Evolutionary conservation across 73 alveolate species (phyloP).

Genomic region (Paramecium primaurelia): DNA sequence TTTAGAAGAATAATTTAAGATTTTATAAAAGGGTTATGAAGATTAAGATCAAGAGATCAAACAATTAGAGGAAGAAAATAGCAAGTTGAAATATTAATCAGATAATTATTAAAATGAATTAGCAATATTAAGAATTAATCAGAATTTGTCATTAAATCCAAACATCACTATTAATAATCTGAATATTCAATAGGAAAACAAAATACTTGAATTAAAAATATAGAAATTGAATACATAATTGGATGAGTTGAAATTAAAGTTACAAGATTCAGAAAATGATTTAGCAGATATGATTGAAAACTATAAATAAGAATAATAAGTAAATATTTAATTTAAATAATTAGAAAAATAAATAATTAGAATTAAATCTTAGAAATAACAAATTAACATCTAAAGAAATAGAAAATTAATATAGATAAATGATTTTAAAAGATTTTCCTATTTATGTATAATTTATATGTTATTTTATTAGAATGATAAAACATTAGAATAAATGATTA

Average conservation of each 20-base stretch:
- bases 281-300: neutral
- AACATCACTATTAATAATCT: neutral
- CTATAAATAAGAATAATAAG: neutral
- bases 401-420: neutral
- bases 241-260: neutral
- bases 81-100: neutral
- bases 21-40: neutral
- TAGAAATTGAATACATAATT: neutral
- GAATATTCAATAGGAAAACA: neutral
- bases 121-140: neutral
- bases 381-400: neutral
- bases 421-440: neutral
- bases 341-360: slow-evolving; percentile 6
- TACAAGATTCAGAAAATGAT: neutral
- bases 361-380: neutral
- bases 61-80: neutral
- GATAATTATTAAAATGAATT: neutral
- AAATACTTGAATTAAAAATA: neutral
- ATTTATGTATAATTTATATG: neutral
- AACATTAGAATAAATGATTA: neutral
- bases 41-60: neutral
- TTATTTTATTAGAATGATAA: neutral
- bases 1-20: neutral
- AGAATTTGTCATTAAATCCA: neutral
- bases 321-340: neutral